Percentiles rank a stretch among this genome's conserved stretches.
phyloP scores from a whole-genome alignment of 345 rosid species.

The Acer campestre region DNA sequence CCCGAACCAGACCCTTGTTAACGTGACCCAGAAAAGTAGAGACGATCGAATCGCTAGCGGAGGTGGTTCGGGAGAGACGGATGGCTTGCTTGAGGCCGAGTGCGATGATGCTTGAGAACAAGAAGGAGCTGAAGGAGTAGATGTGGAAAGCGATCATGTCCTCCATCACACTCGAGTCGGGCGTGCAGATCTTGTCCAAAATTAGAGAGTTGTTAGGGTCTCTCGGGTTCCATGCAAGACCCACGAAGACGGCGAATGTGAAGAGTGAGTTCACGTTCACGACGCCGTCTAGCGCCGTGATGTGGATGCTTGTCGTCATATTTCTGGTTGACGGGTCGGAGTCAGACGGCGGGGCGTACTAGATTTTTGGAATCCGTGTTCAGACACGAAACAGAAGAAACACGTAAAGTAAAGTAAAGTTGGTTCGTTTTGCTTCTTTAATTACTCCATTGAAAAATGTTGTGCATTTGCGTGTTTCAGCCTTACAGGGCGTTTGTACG shows the following conservation, averaged over 20 bases:
- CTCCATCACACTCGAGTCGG: conserved; percentile 45
- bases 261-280: conserved; percentile 90
- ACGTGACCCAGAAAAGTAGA: conserved; percentile 37
- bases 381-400: not conserved
- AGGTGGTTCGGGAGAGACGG: conserved; percentile 36
- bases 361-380: not conserved
- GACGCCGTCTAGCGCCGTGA: conserved; percentile 85
- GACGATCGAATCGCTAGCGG: not conserved
- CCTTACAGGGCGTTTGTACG: not conserved
- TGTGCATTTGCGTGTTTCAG: not conserved
- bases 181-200: conserved; percentile 44
- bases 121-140: conserved; percentile 78
- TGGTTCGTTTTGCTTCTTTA: not conserved
- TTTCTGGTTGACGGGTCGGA: not conserved
- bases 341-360: not conserved
- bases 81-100: conserved; percentile 85
- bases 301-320: conserved; percentile 79
- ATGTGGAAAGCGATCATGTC: conserved; percentile 80
- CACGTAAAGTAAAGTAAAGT: not conserved
- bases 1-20: conserved; percentile 57
- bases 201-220: conserved; percentile 50
- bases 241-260: conserved; percentile 89
- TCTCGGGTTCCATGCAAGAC: conserved; percentile 72
- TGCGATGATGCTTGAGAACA: conserved; percentile 83
- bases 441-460: not conserved